Conservation (phyloP, 495 filamentous ascomycete species). For the Penicillium angulare region DNA sequence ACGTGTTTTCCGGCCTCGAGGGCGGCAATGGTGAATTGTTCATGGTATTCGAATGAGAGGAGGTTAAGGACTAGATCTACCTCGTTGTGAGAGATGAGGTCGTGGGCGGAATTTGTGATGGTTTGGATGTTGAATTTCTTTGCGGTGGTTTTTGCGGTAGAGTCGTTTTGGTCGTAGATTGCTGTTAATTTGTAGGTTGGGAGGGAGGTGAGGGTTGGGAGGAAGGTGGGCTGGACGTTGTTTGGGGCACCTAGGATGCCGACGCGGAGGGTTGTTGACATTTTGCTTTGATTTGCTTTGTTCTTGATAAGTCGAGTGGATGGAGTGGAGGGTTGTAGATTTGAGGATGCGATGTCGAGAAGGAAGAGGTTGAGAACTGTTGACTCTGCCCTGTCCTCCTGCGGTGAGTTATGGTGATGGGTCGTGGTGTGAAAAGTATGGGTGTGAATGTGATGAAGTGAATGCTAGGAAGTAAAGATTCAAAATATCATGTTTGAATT, state of each 20-base stretch:
- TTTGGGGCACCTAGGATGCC: slow-evolving; percentile 48
- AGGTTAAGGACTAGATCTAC: slow-evolving; percentile 54
- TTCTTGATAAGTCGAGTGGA: neutral
- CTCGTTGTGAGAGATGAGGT: slow-evolving; percentile 19
- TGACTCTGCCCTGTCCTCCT: too few relatives aligned
- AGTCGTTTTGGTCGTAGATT: slow-evolving; percentile 38
- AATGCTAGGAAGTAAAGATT: too few relatives aligned
- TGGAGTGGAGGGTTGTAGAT: neutral
- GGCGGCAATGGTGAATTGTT: slow-evolving; percentile 45
- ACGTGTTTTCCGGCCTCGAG: slow-evolving; percentile 51
- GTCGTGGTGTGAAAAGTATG: too few relatives aligned
- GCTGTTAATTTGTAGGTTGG: slow-evolving; percentile 34
- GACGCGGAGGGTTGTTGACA: slow-evolving; percentile 28
- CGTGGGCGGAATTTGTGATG: slow-evolving; percentile 9
- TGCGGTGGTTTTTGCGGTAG: slow-evolving; percentile 9
- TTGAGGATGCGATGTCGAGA: too few relatives aligned
- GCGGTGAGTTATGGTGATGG: too few relatives aligned
- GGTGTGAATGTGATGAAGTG: too few relatives aligned
- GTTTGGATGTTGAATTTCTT: slow-evolving; percentile 9
- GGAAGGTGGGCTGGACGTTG: slow-evolving; percentile 49
- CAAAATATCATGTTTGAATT: too few relatives aligned
- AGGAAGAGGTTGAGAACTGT: too few relatives aligned
- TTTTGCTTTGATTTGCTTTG: slow-evolving; percentile 7
- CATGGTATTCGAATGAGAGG: slow-evolving; percentile 52
- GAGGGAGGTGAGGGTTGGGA: slow-evolving; percentile 46